Evolutionary conservation across 1,284 basidiomycete genomes (phyloP), one percentile per base, ranked within the genome.

Genomic region (Leccinum angustisporum): DNA sequence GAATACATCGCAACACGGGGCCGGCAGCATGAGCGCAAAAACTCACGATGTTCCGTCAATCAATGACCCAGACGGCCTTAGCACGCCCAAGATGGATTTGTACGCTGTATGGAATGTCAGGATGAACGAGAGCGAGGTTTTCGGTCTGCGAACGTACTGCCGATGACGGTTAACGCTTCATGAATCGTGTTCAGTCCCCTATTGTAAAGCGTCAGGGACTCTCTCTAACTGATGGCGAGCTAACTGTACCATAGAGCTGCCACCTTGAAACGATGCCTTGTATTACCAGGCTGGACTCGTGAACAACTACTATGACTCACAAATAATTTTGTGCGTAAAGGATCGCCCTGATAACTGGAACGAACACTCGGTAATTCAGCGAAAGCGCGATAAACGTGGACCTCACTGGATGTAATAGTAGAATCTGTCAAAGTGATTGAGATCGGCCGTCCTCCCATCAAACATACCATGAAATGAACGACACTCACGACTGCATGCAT

Each of bases 371-470:
- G 31, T 27, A 25, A 46, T 13, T 10, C 0, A 4, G 57, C 0
- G 57, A n/a, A 30, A 13, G 8, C 1, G n/a, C 4, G 21, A 5
- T 3, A 5, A 33, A 21, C 2, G 0, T 34, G 14, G 6, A 7
- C 1, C 56, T 10, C 30, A 69, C 69, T 61, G 48, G 6, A 67
- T 21, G 31, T 34, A 67, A 21, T 70, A 69, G 3, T 54, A 61
- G 27, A 67, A 70, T 16, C 67, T 68, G 33, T 9, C 10, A 30
- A 5, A 58, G 34, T 5, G 3, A 38, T 16, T 11, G 14, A 21
- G 3, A 54, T 33, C 4, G 14, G 10, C 8, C 25, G 5, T 18
- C 43, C 8, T 34, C 11, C 3, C 5, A 8, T 16, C 5, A 18
- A 53, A 53, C 6, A 56, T 33, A 27, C 2, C 27, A 51, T 18